Conservation (phyloP, 768 basidiomycete species). For the Suillus bovinus region DNA sequence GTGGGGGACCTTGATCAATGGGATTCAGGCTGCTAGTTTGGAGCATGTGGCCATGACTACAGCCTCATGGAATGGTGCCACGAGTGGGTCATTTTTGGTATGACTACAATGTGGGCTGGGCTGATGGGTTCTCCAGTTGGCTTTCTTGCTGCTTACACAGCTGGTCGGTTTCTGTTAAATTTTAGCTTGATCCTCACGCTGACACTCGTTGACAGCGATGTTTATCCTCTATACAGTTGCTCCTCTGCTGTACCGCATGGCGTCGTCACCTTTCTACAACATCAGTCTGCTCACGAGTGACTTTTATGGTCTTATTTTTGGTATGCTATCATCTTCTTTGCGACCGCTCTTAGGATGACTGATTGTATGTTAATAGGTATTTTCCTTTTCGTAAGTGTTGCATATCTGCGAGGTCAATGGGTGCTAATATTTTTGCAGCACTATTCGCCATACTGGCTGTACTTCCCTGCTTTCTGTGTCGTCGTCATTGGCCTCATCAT, state of each 20-base stretch:
- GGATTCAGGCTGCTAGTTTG: conserved; percentile 71
- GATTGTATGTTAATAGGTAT: conserved; percentile 33
- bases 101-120: not conserved
- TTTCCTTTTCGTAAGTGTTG: conserved; percentile 50
- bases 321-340: conserved; percentile 16
- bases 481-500: conserved; percentile 72
- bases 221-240: conserved; percentile 83
- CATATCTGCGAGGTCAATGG: not conserved
- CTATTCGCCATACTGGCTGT: conserved; percentile 84
- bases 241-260: conserved; percentile 81
- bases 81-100: conserved; percentile 49
- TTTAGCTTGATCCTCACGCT: not conserved
- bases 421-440: conserved; percentile 47
- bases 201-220: conserved; percentile 55
- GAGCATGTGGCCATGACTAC: conserved; percentile 68
- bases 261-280: conserved; percentile 86
- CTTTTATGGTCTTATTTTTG: conserved; percentile 86
- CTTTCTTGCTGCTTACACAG: conserved; percentile 51
- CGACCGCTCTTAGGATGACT: conserved; percentile 13
- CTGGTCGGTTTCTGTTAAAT: conserved; percentile 27
- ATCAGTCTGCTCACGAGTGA: conserved; percentile 84
- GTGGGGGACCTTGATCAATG: conserved; percentile 81
- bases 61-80: conserved; percentile 72
- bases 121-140: conserved; percentile 39
- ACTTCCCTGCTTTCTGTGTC: conserved; percentile 77